phyloP scores from a whole-genome alignment of 1,284 basidiomycete species.

The Serendipita sp. region DNA sequence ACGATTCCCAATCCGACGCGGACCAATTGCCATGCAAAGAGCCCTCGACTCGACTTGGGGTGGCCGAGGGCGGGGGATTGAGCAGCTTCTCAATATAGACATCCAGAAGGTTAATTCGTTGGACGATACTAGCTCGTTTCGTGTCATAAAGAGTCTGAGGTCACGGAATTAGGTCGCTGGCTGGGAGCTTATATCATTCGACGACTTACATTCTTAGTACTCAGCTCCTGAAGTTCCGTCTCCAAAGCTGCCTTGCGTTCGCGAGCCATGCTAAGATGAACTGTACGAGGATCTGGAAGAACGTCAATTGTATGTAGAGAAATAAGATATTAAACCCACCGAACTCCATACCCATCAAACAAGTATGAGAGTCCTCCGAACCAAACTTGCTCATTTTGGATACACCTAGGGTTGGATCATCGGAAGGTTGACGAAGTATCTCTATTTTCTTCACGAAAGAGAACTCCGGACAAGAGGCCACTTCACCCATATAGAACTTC shows the following conservation, averaged over 20 bases:
- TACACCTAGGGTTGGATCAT: neutral
- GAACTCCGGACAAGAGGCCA: slow-evolving; percentile 69
- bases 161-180: neutral
- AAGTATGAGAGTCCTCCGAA: slow-evolving; percentile 72
- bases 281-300: slow-evolving; percentile 41
- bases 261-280: slow-evolving; percentile 55
- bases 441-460: slow-evolving; percentile 58
- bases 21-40: slow-evolving; percentile 18
- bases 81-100: slow-evolving; percentile 12
- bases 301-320: slow-evolving; percentile 8
- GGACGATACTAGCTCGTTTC: slow-evolving; percentile 5
- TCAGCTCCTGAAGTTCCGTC: slow-evolving; percentile 20
- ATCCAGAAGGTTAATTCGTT: slow-evolving; percentile 10
- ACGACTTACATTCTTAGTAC: slow-evolving; percentile 7
- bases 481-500: slow-evolving; percentile 53
- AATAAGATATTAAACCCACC: slow-evolving; percentile 32
- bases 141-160: slow-evolving; percentile 2
- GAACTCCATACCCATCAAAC: slow-evolving; percentile 62
- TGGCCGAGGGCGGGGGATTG: neutral
- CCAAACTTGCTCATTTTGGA: slow-evolving; percentile 68
- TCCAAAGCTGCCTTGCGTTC: slow-evolving; percentile 40
- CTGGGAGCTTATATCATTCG: neutral
- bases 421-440: slow-evolving; percentile 7
- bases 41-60: slow-evolving; percentile 6
- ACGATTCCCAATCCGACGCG: slow-evolving; percentile 63